These are phyloP conservation scores for Backusella tuberculispora DNA, from an alignment of 192 early-diverging fungal genomes.

Conservation along the genomic window DNA sequence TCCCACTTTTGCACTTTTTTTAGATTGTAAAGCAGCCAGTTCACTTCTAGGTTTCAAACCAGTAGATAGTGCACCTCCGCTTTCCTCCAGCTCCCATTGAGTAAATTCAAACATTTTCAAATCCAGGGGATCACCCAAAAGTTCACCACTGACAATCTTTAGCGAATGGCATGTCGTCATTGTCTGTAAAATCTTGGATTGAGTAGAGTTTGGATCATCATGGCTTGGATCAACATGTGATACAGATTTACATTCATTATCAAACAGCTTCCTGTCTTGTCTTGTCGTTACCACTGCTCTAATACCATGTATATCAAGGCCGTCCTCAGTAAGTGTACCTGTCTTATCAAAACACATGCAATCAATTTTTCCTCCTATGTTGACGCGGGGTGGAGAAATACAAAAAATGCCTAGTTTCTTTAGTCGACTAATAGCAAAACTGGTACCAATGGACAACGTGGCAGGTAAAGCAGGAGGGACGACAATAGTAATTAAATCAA, in stretches of 20 bases:
- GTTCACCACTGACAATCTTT: slow-evolving; percentile 87
- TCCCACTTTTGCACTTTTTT: slow-evolving; percentile 42
- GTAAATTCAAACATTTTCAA: slow-evolving; percentile 98
- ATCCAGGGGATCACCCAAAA: slow-evolving; percentile 96
- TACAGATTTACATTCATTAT: slow-evolving; percentile 43
- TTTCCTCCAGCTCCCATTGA: slow-evolving; percentile 92
- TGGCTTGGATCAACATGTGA: neutral
- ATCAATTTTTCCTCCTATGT: slow-evolving; percentile 94
- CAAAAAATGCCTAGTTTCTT: slow-evolving; percentile 87
- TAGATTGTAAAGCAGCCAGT: slow-evolving; percentile 16
- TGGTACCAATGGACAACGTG: slow-evolving; percentile 97
- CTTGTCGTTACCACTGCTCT: slow-evolving; percentile 58
- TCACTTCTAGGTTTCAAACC: slow-evolving; percentile 34
- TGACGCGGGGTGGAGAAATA: slow-evolving; percentile 91
- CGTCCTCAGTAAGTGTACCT: slow-evolving; percentile 96
- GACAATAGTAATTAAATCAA: slow-evolving; percentile 96
- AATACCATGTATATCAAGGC: slow-evolving; percentile 93
- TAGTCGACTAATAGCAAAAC: slow-evolving; percentile 90
- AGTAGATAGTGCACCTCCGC: slow-evolving; percentile 48
- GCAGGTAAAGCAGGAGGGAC: slow-evolving; percentile 97
- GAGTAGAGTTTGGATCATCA: slow-evolving; percentile 17
- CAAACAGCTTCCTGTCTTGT: slow-evolving; percentile 50
- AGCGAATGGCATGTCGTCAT: slow-evolving; percentile 85
- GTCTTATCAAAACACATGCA: slow-evolving; percentile 99
- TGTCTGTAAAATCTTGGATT: slow-evolving; percentile 55